These are phyloP conservation scores for Sanghuangporus weigelae DNA, from an alignment of 1,284 basidiomycete species.

Conservation along the genomic window DNA sequence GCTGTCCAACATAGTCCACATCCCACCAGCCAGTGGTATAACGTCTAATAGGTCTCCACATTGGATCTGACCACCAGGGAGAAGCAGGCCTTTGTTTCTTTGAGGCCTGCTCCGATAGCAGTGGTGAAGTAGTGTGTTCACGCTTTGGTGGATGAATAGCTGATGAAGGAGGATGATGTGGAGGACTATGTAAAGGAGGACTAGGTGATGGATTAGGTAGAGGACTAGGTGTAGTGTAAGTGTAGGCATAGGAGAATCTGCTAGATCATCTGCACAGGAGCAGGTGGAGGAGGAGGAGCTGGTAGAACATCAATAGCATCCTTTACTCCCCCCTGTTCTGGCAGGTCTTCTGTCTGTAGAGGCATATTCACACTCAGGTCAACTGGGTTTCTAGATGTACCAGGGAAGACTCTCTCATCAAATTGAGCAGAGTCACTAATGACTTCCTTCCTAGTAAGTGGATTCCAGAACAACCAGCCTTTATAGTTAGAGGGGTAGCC, in stretches of 20 bases:
- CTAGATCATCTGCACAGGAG: background rate
- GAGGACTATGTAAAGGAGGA: slow-evolving; percentile 2
- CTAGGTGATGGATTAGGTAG: background rate
- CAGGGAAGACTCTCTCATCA: no score
- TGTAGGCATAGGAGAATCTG: background rate
- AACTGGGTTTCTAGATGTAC: no score
- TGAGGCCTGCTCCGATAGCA: slow-evolving; percentile 12
- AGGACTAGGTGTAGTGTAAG: background rate
- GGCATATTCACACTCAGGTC: no score
- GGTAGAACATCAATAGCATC: no score
- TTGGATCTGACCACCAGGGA: slow-evolving; percentile 10
- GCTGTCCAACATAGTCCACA: background rate
- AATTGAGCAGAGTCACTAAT: no score
- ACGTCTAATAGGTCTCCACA: background rate
- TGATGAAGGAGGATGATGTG: background rate
- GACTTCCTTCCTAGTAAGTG: background rate
- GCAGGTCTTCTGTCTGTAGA: no score
- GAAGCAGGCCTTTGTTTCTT: slow-evolving; percentile 17
- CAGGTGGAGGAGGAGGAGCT: background rate
- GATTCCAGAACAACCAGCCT: slow-evolving; percentile 12
- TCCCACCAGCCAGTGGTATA: no score
- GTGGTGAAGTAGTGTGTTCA: slow-evolving; percentile 20
- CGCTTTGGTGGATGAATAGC: slow-evolving; percentile 1
- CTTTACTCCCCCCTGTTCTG: no score
- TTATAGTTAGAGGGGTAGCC: slow-evolving; percentile 3